A percentile compares a stretch with the other conserved stretches of the same genome.
phyloP scores from a whole-genome alignment of 2,329 filamentous ascomycete species.

The Scedosporium minutisporum region DNA sequence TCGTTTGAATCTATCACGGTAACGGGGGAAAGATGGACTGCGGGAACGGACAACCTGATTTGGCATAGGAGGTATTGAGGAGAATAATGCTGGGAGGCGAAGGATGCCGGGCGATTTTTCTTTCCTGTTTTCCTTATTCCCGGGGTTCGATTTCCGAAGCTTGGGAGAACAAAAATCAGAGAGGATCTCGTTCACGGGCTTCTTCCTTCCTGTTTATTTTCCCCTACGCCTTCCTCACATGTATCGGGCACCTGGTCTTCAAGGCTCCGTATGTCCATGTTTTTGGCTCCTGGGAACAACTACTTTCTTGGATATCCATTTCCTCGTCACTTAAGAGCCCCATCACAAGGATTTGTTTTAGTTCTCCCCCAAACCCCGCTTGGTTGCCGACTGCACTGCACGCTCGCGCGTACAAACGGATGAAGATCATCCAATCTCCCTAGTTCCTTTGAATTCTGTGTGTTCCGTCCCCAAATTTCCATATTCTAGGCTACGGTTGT shows the following conservation, averaged over 20 bases:
- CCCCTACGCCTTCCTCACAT: neutral
- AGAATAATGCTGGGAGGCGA: neutral
- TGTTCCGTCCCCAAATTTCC: neutral
- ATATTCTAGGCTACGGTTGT: slow-evolving; percentile 4
- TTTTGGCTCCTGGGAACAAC: slow-evolving; percentile 2
- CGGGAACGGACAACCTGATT: neutral
- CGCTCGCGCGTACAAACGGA: neutral
- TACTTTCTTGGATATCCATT: neutral
- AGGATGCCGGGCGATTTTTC: neutral
- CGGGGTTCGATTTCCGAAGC: neutral
- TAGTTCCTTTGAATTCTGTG: neutral
- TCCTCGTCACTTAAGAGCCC: neutral
- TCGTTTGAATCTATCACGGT: neutral
- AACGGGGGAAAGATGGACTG: slow-evolving; percentile 1
- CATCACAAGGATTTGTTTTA: neutral
- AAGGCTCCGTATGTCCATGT: neutral
- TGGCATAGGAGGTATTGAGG: neutral
- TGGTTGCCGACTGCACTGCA: neutral
- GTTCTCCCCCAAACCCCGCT: neutral
- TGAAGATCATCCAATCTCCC: neutral
- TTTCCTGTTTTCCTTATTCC: neutral
- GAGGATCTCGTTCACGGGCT: slow-evolving; percentile 1
- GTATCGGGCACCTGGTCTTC: neutral
- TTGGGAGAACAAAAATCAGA: neutral
- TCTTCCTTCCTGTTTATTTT: slow-evolving; percentile 12